phyloP scores from a whole-genome alignment of 371 early-diverging fungal species.

The Circinella minor region DNA sequence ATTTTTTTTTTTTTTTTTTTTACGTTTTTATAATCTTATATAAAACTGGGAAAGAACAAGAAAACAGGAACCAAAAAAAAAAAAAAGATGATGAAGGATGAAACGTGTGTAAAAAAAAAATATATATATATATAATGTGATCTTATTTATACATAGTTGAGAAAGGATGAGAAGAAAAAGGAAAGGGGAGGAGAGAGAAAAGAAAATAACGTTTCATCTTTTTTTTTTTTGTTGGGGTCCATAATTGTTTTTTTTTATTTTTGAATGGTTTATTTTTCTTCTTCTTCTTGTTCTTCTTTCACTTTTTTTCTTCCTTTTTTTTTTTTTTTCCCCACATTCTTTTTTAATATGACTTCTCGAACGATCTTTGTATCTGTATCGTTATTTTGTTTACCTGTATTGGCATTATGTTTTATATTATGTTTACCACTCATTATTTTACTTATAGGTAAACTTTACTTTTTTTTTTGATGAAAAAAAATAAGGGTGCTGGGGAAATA shows the following conservation, averaged over 20 bases:
- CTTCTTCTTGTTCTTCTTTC: not conserved
- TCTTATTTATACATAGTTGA: too few relatives aligned
- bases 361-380: constrained; percentile 48
- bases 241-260: not conserved
- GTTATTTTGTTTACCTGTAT: constrained; percentile 47
- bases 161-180: constrained; percentile 5
- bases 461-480: too few relatives aligned
- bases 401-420: constrained; percentile 35
- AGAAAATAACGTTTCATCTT: too few relatives aligned
- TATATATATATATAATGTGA: too few relatives aligned
- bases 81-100: too few relatives aligned
- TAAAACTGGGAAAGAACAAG: too few relatives aligned
- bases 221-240: too few relatives aligned
- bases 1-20: not conserved
- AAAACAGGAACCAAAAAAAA: too few relatives aligned
- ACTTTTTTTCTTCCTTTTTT: not conserved
- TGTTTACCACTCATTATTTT: constrained; percentile 43
- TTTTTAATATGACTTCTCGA: constrained; percentile 18
- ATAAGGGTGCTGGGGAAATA: too few relatives aligned
- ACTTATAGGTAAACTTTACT: constrained; percentile 26
- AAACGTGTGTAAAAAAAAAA: too few relatives aligned
- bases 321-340: not conserved
- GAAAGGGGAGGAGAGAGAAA: too few relatives aligned
- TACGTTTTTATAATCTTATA: too few relatives aligned
- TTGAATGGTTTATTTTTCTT: not conserved